Evolutionary conservation across 768 basidiomycete genomes (phyloP), one percentile per base, ranked within the genome.

Genomic region (Kwoniella sp.): DNA sequence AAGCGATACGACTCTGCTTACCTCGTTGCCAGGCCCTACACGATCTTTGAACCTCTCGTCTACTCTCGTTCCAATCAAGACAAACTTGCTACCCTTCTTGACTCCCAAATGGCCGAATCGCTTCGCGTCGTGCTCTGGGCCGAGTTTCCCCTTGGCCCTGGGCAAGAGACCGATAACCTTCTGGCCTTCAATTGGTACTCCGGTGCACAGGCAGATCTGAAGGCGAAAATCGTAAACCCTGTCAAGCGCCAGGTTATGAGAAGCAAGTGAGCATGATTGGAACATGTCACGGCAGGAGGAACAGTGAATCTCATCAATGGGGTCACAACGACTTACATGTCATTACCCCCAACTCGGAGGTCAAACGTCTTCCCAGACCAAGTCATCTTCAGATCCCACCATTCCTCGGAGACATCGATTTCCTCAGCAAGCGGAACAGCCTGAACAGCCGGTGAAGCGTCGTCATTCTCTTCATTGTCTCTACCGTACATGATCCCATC

Each of bases 1-100:
- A 22, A 22, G 26, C n/a, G 25, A 48, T 57, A 34, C 7, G 34
- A 34, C 5, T 48, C 23, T n/a, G 47, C 62, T 28, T 28, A 63
- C 62, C 62, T 57, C 38, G 15, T 20, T 34, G 3, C 66, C 63
- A 45, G 71, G 66, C 25, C 64, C 63, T 52, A 51, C 85, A 11
- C 89, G 90, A 80, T 91, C 90, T 75, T 90, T 91, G 76, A 92
- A 87, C 76, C 92, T 91, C 66, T 89, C 85, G 31, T 91, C 91
- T 80, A 91, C 86, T 0, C 91, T 90, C 5, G 92, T 93, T 12
- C 93, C 93, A 22, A 93, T 65, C 73, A 93, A 83, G n/a, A 87
- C 89, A 75, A 93, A 93, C 74, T 89, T 91, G 83, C 88, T 88
- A 53, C 87, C 64, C 61, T 63, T 57, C 29, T 65, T 68, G 59